Evolutionary conservation across 2,329 filamentous ascomycete genomes (phyloP).

Genomic region (Calonectria pseudoreteaudii): DNA sequence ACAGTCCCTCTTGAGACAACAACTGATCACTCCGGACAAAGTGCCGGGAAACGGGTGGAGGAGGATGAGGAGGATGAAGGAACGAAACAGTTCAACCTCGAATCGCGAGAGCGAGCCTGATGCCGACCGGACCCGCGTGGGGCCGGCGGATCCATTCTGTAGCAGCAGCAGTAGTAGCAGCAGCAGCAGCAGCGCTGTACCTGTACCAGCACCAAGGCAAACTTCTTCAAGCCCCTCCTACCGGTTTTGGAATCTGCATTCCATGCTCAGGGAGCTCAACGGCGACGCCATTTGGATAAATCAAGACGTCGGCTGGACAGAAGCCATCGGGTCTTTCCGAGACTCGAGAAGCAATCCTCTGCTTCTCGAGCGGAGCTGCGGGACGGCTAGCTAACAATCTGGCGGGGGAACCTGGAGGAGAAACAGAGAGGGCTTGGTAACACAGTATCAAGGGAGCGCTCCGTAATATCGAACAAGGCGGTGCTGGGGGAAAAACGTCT

Average conservation of each 20-base stretch:
- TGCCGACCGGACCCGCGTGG: conserved; percentile 1
- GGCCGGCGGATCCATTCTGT: conserved; percentile 14
- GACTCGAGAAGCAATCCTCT: neutral
- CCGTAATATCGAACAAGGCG: neutral
- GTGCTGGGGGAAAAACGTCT: neutral
- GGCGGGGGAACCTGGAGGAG: neutral
- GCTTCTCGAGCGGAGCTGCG: conserved; percentile 1
- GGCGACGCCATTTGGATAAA: neutral
- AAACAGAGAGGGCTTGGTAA: neutral
- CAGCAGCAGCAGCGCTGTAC: too few species aligned
- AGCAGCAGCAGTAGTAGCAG: neutral
- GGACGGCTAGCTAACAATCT: neutral
- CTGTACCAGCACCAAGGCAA: neutral
- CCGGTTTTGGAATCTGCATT: neutral
- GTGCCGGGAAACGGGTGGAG: neutral
- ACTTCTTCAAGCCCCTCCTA: neutral
- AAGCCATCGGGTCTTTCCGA: neutral
- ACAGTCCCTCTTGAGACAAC: neutral
- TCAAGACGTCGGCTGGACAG: neutral
- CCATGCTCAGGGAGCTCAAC: neutral
- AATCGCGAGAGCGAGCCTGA: neutral
- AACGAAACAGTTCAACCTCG: neutral
- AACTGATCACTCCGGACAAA: neutral
- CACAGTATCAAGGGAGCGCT: neutral
- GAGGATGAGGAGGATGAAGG: neutral